Base-by-base conservation (phyloP, 371 early-diverging fungal species). In the Aphelidium insulamus region DNA sequence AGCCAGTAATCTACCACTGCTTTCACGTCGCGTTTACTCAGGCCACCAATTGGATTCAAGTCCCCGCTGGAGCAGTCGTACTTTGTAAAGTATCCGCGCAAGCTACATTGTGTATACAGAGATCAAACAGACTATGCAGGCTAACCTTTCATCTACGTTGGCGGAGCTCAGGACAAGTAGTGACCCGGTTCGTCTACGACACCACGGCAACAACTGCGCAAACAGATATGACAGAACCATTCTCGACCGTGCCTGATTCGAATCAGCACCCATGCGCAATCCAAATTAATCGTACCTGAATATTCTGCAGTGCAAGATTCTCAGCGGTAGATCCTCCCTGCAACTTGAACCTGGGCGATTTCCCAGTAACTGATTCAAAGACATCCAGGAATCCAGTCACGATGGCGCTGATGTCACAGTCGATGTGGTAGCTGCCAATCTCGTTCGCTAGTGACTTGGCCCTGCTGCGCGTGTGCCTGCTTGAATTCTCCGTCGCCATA, bases 51-150 rank as follows among this genome's bases (percentile, higher is more conserved):
- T 0, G 94, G 94, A 40, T 94, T 94, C 21, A 97, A 52, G 51
- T 94, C 95, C 0, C 92, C 97, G 47, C 81, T 80, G 11, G 91
- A 86, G 42, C 95, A 92, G 43, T 97, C 95, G 51, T 94, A 94
- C 45, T 97, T 97, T 20, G 97, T 97, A 27, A 90, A 67, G 41
- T 97, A 92, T 2, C 95, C 97, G 28, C 92, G 68, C 32, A 97
- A 55, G 39, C 76, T 68, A 44, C 10, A 8, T 26, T 16, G 16
- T 4, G 12, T n/a, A 21, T 14, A 15, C 16, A 30, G 15, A 20
- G n/a, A 1, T 6, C 17, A 26, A 21, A 29, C 23, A 7, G 11
- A 30, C 4, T 4, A 30, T 10, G 15, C 5, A 5, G 1, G 14
- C 46, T 24, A 55, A 64, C 56, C 73, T 73, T 57, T 97, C 95